Evolutionary conservation across 192 early-diverging fungal genomes (phyloP), one percentile per base, ranked within the genome.

Genomic region (Backusella psychrophila): DNA sequence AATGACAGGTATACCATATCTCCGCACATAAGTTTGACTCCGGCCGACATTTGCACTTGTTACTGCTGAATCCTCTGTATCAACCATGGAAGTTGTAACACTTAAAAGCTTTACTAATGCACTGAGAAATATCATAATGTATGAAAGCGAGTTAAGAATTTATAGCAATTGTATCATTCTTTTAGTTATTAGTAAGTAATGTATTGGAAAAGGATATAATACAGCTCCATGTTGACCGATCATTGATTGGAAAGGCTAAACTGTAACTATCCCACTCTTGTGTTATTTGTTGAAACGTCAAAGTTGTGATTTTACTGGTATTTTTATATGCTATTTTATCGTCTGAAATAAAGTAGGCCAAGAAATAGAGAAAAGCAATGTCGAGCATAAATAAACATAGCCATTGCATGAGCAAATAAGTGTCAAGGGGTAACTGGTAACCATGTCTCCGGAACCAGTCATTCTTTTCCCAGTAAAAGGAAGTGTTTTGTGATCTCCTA

Each of bases 1-100:
- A 33, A 83, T 79, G 4, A 83, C 82, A n/a, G 82, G 63, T n/a
- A 75, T 36, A 19, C 82, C 82, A 44, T 74, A 74, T 66, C 70
- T 63, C 19, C 78, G 52, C 2, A 80, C 72, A 71, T 83, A 83
- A 26, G 74, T 79, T 41, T 75, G 69, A 46, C 78, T 80, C 9
- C 82, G 69, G 3, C 63, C n/a, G 6, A 69, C 53, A 38, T 71
- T 52, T n/a, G 29, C 44, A 0, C 34, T 35, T 17, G 73, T 66
- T 6, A 83, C 78, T 5, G 46, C 49, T 8, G 71, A 66, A 68
- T 83, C 82, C 65, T 79, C 78, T 15, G 82, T 83, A 9, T 73
- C 11, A 15, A 77, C 41, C 6, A 72, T 46, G 23, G 77, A 79
- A 17, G 82, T 83, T 17, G 66, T 74, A 6, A 80, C 46, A 63